Evolutionary conservation across 257 asterid genomes (phyloP).

Genomic region (Thymus mandschuricus): DNA sequence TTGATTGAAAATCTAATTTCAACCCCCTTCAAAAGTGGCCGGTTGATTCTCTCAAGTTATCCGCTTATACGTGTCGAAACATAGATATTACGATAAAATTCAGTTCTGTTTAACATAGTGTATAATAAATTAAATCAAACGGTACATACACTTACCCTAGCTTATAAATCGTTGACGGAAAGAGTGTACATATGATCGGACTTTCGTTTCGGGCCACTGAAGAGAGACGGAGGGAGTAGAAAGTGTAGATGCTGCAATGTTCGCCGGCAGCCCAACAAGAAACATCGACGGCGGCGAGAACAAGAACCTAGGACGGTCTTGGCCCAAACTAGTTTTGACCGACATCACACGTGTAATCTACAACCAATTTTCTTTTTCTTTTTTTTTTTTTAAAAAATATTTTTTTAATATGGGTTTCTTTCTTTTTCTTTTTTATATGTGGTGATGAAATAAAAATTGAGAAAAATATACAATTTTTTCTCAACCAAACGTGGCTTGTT

Average conservation of each 20-base stretch:
- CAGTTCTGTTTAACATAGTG: too few relatives aligned
- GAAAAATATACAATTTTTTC: background rate
- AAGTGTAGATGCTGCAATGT: slow-evolving; percentile 6
- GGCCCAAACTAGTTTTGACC: slow-evolving; percentile 26
- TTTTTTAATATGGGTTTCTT: background rate
- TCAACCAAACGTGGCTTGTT: slow-evolving; percentile 30
- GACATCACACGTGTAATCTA: slow-evolving; percentile 54
- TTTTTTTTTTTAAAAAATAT: background rate
- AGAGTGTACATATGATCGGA: too few relatives aligned
- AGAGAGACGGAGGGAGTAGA: too few relatives aligned
- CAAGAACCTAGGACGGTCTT: slow-evolving; percentile 27
- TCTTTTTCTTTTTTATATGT: background rate
- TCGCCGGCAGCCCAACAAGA: slow-evolving; percentile 32
- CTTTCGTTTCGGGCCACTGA: too few relatives aligned
- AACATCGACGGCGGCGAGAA: slow-evolving; percentile 10
- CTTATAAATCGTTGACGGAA: too few relatives aligned
- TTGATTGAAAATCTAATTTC: background rate
- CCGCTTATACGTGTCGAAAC: too few relatives aligned
- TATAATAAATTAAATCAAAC: too few relatives aligned
- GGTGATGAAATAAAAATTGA: background rate
- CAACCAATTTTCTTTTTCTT: background rate
- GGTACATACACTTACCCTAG: too few relatives aligned
- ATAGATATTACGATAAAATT: too few relatives aligned
- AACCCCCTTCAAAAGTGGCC: background rate
- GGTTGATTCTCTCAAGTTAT: background rate